phyloP scores from a whole-genome alignment of 2,329 filamentous ascomycete species.

The Aspergillus vadensis region DNA sequence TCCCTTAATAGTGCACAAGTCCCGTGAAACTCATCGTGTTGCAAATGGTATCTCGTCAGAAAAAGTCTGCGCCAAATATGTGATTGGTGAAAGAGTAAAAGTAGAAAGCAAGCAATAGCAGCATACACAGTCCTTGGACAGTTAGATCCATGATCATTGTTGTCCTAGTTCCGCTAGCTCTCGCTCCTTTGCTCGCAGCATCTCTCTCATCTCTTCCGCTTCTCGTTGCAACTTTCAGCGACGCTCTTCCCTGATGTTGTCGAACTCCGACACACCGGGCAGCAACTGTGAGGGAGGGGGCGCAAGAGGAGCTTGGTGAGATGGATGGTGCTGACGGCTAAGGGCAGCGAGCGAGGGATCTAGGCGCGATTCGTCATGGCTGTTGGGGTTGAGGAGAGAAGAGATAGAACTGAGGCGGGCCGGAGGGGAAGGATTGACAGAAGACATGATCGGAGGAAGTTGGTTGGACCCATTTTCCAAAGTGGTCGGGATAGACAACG shows the following conservation, averaged over 20 bases:
- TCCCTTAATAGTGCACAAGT: conserved; percentile 15
- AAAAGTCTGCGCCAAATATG: conserved; percentile 23
- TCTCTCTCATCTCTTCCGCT: conserved; percentile 73
- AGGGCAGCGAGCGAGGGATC: conserved; percentile 43
- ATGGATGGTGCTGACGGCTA: conserved; percentile 32
- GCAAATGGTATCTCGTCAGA: conserved; percentile 25
- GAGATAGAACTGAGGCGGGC: conserved; percentile 73
- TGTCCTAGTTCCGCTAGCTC: conserved; percentile 62
- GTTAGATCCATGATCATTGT: conserved; percentile 20
- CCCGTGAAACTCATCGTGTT: conserved; percentile 17
- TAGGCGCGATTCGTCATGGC: conserved; percentile 41
- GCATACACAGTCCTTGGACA: conserved; percentile 10
- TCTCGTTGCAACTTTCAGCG: conserved; percentile 69
- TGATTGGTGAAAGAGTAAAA: conserved; percentile 14
- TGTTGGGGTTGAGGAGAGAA: conserved; percentile 65
- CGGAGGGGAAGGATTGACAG: conserved; percentile 43
- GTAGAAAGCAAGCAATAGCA: neutral
- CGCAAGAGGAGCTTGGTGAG: conserved; percentile 27
- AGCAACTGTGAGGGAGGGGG: conserved; percentile 30
- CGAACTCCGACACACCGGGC: conserved; percentile 47
- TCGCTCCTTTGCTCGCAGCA: conserved; percentile 71
- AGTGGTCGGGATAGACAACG: conserved; percentile 29
- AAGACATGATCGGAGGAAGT: conserved; percentile 43
- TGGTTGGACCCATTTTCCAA: conserved; percentile 41
- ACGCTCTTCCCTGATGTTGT: conserved; percentile 61